Evolutionary conservation across 2,329 filamentous ascomycete genomes (phyloP).

Genomic region (Hortaea sp.): DNA sequence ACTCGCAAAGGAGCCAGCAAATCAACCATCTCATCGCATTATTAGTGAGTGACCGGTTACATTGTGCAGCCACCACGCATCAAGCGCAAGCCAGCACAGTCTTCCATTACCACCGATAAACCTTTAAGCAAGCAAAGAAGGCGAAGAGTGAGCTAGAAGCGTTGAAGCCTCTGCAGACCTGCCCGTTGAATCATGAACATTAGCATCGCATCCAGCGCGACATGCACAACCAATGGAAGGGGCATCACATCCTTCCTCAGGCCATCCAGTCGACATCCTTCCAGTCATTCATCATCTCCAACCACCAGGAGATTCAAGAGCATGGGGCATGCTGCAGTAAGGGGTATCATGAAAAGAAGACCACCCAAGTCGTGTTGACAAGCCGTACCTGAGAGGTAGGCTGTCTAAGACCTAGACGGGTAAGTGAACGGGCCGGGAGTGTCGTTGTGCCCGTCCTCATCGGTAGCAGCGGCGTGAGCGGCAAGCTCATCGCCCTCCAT

Average conservation of each 20-base stretch:
- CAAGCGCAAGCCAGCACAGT: too few species aligned
- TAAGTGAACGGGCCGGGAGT: not conserved
- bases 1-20: not conserved
- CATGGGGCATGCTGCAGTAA: constrained; percentile 1
- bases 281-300: constrained; percentile 3
- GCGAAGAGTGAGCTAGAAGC: not conserved
- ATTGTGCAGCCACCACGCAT: not conserved
- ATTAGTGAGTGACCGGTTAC: not conserved
- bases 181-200: not conserved
- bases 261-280: constrained; percentile 4
- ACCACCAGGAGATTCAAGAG: constrained; percentile 7
- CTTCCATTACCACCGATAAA: too few species aligned
- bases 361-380: not conserved
- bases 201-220: not conserved
- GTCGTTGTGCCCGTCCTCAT: constrained; percentile 1
- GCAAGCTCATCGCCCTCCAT: not conserved
- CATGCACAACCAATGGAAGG: constrained; percentile 5
- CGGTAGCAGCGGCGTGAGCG: not conserved
- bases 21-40: not conserved
- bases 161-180: constrained; percentile 1
- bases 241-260: constrained; percentile 7
- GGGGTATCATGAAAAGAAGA: not conserved
- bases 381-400: not conserved
- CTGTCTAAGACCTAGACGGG: not conserved
- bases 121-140: too few species aligned